These are phyloP conservation scores for Pterulicium gracile DNA, from an alignment of 1,284 basidiomycete species.

Conservation along the genomic window DNA sequence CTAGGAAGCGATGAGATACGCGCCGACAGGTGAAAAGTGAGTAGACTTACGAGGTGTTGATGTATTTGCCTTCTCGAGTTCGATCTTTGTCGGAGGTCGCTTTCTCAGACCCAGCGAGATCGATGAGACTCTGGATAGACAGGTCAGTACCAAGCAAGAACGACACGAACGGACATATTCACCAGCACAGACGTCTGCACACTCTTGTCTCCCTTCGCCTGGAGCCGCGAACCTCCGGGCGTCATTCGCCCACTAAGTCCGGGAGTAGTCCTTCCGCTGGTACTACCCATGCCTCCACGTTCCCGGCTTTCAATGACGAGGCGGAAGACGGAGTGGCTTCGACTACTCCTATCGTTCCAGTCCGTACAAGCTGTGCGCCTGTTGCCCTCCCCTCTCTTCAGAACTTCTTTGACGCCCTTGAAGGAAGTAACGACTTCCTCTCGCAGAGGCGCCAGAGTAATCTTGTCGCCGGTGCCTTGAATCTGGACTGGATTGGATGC, in stretches of 20 bases:
- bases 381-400: slow-evolving; percentile 80
- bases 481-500: slow-evolving; percentile 56
- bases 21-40: neutral
- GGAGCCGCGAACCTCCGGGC: slow-evolving; percentile 57
- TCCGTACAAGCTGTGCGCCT: slow-evolving; percentile 90
- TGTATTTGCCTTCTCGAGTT: slow-evolving; percentile 87
- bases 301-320: slow-evolving; percentile 79
- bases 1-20: slow-evolving; percentile 26
- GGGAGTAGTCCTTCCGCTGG: slow-evolving; percentile 42
- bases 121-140: slow-evolving; percentile 65
- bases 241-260: slow-evolving; percentile 37
- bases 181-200: slow-evolving; percentile 78
- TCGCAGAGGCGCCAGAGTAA: slow-evolving; percentile 63
- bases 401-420: slow-evolving; percentile 75
- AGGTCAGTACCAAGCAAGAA: slow-evolving; percentile 9
- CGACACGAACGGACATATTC: slow-evolving; percentile 14
- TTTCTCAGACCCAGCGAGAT: slow-evolving; percentile 95
- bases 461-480: slow-evolving; percentile 46
- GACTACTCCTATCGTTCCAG: slow-evolving; percentile 91
- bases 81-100: slow-evolving; percentile 90
- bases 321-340: slow-evolving; percentile 89
- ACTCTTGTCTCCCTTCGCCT: slow-evolving; percentile 61
- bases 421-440: slow-evolving; percentile 91
- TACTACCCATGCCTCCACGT: slow-evolving; percentile 28
- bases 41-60: slow-evolving; percentile 67